Base-by-base conservation (phyloP, 805 yeast species). In the Spathaspora girioi region DNA sequence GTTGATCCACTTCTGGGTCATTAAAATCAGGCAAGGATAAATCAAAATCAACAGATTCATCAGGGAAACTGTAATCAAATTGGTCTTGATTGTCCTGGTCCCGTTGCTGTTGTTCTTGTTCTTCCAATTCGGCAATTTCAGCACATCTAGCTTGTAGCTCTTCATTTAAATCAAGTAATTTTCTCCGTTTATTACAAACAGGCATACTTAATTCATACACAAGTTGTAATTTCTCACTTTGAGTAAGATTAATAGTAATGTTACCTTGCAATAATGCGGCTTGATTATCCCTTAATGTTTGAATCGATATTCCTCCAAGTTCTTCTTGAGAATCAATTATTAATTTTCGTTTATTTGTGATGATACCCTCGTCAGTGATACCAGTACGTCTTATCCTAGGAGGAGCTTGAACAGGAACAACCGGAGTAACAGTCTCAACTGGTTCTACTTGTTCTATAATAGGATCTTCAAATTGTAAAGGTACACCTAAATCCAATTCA, bases 281-380 rank as follows among this genome's bases (percentile, higher is more conserved):
- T 53, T 71, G 76, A 45, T 68, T 66, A 38, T 58, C 63, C 45
- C 59, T 59, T 41, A 73, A 60, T 19, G 65, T 73, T 31, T 65
- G 68, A 19, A 67, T 63, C 26, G 74, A 65, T n/a, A 72, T 58
- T 1, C 75, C 80, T n/a, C 77, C 68, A 40, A 81, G 63, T 44
- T 78, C 82, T 17, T 67, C 75, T 5, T 54, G 60, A 0, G 68
- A 56, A 60, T 83, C 87, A n/a, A 76, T 59, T 32, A 71, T 64
- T 26, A 82, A 58, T 55, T 71, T 76, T 52, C 78, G 71, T 50
- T 76, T 75, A 31, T 68, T 64, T 1, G 84, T 80, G 56, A 78
- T 73, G 3, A 81, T 50, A 35, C 83, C 84, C 27, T 61, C 66
- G 29, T 70, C 76, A 3, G 68, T 61, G 50, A 69, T 65, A 51